These are phyloP conservation scores for Prinsepia uniflora DNA, from an alignment of 306 rosid genomes.

Conservation along the genomic window DNA sequence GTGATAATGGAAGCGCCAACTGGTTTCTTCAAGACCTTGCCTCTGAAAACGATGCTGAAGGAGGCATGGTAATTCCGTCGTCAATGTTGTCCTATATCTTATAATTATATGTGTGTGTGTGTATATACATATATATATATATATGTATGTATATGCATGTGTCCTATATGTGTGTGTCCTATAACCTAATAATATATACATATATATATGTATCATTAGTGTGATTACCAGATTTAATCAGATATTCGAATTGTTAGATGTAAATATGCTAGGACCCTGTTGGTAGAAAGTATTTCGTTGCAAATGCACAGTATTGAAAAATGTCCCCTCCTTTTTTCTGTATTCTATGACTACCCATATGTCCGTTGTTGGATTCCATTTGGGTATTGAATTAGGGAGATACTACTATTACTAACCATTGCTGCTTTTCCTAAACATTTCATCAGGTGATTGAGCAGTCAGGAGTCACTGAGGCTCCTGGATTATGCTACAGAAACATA, in stretches of 20 bases:
- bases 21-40: slow-evolving; percentile 98
- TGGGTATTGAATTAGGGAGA: background rate
- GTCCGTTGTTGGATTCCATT: background rate
- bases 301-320: too few relatives aligned
- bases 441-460: slow-evolving; percentile 82
- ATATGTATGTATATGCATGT: too few relatives aligned
- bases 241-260: background rate
- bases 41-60: slow-evolving; percentile 72
- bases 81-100: too few relatives aligned
- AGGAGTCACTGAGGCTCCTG: slow-evolving; percentile 64
- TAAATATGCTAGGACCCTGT: too few relatives aligned
- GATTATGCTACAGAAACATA: slow-evolving; percentile 38
- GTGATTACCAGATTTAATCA: background rate
- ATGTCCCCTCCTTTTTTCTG: background rate
- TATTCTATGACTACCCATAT: background rate
- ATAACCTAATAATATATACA: too few relatives aligned
- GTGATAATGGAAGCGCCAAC: slow-evolving; percentile 68
- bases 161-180: too few relatives aligned
- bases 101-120: too few relatives aligned
- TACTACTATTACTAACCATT: background rate
- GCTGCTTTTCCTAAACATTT: background rate
- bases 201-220: too few relatives aligned
- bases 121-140: too few relatives aligned
- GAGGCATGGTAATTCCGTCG: slow-evolving; percentile 48
- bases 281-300: too few relatives aligned